phyloP scores from a whole-genome alignment of 495 filamentous ascomycete genomes.

The Tuber umbilicatum region DNA sequence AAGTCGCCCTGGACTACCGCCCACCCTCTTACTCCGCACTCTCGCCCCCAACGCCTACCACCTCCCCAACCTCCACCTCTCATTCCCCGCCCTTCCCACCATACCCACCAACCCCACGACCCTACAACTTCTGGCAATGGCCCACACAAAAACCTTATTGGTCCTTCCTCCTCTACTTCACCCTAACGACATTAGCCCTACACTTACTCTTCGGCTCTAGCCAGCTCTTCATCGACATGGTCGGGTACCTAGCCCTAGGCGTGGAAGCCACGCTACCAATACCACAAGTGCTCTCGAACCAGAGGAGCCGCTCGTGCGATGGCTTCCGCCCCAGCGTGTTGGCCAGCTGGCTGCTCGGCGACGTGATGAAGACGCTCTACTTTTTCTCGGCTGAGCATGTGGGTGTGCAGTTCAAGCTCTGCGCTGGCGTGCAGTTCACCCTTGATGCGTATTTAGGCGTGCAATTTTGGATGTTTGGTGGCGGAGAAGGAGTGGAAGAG shows the following conservation, averaged over 20 bases:
- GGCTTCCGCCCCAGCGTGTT: conserved; percentile 85
- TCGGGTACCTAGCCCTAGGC: conserved; percentile 77
- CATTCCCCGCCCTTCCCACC: conserved; percentile 25
- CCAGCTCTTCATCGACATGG: conserved; percentile 58
- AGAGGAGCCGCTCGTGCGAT: conserved; percentile 69
- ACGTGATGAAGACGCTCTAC: conserved; percentile 92
- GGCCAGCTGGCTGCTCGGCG: conserved; percentile 80
- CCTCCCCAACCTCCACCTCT: neutral
- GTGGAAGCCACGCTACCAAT: conserved; percentile 85
- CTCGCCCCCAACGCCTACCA: neutral
- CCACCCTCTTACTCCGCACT: conserved; percentile 44
- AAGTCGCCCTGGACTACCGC: conserved; percentile 83
- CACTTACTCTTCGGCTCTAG: conserved; percentile 69
- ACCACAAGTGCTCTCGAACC: conserved; percentile 80
- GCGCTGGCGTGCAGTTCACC: conserved; percentile 81
- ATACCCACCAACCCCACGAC: conserved; percentile 48
- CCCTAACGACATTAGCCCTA: conserved; percentile 56
- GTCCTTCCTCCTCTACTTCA: conserved; percentile 71
- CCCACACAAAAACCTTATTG: conserved; percentile 79
- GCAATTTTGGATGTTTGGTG: conserved; percentile 80
- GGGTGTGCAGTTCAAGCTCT: conserved; percentile 82
- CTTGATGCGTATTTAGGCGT: conserved; percentile 78
- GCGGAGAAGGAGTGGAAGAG: conserved; percentile 42
- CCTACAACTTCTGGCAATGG: conserved; percentile 96
- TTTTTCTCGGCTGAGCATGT: conserved; percentile 76